Evolutionary conservation across 768 basidiomycete species (phyloP).

Genomic region (Mycena sanguinolenta): DNA sequence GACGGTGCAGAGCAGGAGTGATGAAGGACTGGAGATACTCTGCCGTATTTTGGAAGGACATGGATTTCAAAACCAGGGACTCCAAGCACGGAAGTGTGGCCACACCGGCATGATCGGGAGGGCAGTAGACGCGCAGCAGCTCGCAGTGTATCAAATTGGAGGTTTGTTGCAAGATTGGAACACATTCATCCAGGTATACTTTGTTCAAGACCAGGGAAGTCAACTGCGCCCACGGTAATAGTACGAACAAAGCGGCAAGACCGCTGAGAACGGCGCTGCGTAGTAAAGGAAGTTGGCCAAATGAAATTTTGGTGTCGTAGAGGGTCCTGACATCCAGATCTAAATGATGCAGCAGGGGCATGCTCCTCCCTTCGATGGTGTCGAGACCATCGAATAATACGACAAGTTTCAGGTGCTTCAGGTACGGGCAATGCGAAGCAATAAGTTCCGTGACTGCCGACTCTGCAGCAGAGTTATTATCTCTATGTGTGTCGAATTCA

Average conservation of each 20-base stretch:
- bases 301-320: neutral
- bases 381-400: neutral
- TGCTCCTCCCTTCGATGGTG: neutral
- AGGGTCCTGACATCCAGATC: neutral
- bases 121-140: neutral
- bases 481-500: neutral
- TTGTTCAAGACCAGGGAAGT: neutral
- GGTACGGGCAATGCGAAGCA: neutral
- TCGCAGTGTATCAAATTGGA: neutral
- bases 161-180: neutral
- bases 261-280: neutral
- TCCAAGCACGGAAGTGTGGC: neutral
- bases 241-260: neutral
- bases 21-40: no score
- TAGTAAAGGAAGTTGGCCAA: neutral
- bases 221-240: neutral
- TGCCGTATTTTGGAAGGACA: no score
- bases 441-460: no score
- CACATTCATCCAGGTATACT: no score
- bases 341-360: no score
- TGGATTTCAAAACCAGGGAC: no score
- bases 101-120: neutral
- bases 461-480: no score
- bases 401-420: neutral
- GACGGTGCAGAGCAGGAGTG: no score